Conservation (phyloP, 345 rosid species). For the Dipteronia dyeriana region DNA sequence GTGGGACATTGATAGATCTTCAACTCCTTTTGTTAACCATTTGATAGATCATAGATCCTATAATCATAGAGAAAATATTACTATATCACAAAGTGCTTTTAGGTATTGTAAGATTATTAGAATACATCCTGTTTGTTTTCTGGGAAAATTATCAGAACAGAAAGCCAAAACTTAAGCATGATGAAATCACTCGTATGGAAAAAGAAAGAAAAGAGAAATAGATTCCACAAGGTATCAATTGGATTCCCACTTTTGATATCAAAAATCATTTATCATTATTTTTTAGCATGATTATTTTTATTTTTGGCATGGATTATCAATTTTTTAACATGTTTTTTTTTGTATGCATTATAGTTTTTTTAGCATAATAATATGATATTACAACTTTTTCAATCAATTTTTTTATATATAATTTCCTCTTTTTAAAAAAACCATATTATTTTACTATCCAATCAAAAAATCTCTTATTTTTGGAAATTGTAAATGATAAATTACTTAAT, state of each 20-base stretch:
- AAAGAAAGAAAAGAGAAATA: background rate
- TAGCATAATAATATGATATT: background rate
- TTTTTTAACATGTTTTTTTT: too few relatives aligned
- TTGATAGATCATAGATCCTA: constrained; percentile 30
- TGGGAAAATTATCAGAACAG: constrained; percentile 2
- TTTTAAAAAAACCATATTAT: background rate
- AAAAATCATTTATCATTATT: background rate
- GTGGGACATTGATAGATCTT: constrained; percentile 33
- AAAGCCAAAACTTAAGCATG: constrained; percentile 12
- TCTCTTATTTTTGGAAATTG: too few relatives aligned
- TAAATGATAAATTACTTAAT: too few relatives aligned
- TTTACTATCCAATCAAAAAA: too few relatives aligned
- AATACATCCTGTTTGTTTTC: constrained; percentile 22
- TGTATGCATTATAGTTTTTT: too few relatives aligned
- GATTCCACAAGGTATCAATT: constrained; percentile 19
- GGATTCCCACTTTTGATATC: constrained; percentile 12
- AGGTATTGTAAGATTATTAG: constrained; percentile 11
- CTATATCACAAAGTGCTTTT: constrained; percentile 22
- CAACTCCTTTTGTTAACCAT: constrained; percentile 6
- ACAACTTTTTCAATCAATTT: background rate
- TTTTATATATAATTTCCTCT: background rate
- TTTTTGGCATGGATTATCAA: background rate
- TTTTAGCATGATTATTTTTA: background rate
- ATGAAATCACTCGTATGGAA: background rate
- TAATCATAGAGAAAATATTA: constrained; percentile 17